Conservation (phyloP, 768 basidiomycete genomes). For the Phylloporus sp. region DNA sequence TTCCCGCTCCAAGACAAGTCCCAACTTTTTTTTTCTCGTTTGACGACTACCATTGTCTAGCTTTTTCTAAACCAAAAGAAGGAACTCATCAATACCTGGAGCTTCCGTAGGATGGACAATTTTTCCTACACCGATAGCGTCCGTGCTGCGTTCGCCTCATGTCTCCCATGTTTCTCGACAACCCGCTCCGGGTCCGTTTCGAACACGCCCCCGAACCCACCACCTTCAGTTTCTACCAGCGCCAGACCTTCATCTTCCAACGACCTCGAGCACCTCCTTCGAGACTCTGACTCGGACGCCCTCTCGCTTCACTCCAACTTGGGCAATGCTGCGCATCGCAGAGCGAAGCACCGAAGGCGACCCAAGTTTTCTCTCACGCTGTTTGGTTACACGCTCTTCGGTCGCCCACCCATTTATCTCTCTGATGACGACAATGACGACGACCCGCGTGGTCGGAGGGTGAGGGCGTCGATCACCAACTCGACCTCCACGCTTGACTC, state of each 20-base stretch:
- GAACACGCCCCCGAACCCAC: constrained; percentile 7
- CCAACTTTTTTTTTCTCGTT: neutral
- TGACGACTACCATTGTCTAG: neutral
- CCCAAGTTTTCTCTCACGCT: constrained; percentile 43
- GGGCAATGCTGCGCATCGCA: constrained; percentile 30
- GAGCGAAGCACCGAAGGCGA: constrained; percentile 32
- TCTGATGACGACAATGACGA: constrained; percentile 48
- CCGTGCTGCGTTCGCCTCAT: constrained; percentile 53
- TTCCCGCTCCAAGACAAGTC: neutral
- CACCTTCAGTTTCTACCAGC: constrained; percentile 19
- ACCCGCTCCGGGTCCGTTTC: constrained; percentile 31
- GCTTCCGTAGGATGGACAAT: constrained; percentile 36
- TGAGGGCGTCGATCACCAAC: constrained; percentile 20
- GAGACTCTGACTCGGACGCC: constrained; percentile 49
- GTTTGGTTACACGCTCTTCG: constrained; percentile 66
- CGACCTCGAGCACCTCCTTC: constrained; percentile 50
- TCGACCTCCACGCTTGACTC: constrained; percentile 55
- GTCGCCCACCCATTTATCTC: constrained; percentile 56
- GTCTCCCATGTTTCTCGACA: constrained; percentile 51
- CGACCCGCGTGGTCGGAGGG: constrained; percentile 15
- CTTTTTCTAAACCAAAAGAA: neutral
- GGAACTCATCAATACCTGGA: neutral
- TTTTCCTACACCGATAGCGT: constrained; percentile 63
- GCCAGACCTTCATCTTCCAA: constrained; percentile 20
- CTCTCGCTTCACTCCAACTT: constrained; percentile 66